Percentiles rank a stretch among this genome's conserved stretches.
These are phyloP conservation scores for Houttuynia cordata DNA, from an alignment of 164 flowering plant genomes.

Conservation along the genomic window DNA sequence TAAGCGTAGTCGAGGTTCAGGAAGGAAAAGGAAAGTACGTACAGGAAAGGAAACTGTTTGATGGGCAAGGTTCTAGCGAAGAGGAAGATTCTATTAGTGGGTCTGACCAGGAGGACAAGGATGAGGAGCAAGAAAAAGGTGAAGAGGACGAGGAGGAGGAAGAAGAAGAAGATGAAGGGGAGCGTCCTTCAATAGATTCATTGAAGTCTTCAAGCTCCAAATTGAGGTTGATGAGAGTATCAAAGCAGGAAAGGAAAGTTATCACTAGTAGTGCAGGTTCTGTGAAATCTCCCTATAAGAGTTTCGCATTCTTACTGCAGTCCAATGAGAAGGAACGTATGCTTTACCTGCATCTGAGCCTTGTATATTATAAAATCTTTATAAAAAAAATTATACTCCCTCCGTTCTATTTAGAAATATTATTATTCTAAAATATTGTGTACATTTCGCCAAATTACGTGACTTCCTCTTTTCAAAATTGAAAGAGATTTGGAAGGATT, in stretches of 20 bases:
- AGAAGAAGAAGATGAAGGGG: too few species aligned
- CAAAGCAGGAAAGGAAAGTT: slow-evolving; percentile 39
- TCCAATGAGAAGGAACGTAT: slow-evolving; percentile 51
- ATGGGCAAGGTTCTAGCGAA: slow-evolving; percentile 68
- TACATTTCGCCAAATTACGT: too few species aligned
- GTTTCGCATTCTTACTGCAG: slow-evolving; percentile 13
- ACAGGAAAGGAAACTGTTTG: slow-evolving; percentile 81
- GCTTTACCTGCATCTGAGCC: not conserved
- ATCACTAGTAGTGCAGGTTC: slow-evolving; percentile 16
- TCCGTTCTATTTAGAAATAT: too few species aligned
- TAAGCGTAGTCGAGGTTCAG: slow-evolving; percentile 68
- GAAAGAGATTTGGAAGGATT: too few species aligned
- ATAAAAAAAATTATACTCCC: too few species aligned
- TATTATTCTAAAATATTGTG: too few species aligned
- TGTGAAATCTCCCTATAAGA: slow-evolving; percentile 20
- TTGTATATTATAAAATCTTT: not conserved
- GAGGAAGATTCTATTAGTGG: slow-evolving; percentile 76
- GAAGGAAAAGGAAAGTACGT: slow-evolving; percentile 47
- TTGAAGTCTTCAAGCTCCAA: slow-evolving; percentile 48
- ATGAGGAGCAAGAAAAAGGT: slow-evolving; percentile 39
- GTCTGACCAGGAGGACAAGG: slow-evolving; percentile 64
- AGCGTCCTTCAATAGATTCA: slow-evolving; percentile 60
- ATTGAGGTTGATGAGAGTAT: slow-evolving; percentile 49
- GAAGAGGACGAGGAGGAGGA: slow-evolving; percentile 57
- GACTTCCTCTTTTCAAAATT: too few species aligned